A percentile compares a stretch with the other conserved stretches of the same genome.
These are phyloP conservation scores for Senna siamea DNA, from an alignment of 306 rosid genomes.

Conservation along the genomic window DNA sequence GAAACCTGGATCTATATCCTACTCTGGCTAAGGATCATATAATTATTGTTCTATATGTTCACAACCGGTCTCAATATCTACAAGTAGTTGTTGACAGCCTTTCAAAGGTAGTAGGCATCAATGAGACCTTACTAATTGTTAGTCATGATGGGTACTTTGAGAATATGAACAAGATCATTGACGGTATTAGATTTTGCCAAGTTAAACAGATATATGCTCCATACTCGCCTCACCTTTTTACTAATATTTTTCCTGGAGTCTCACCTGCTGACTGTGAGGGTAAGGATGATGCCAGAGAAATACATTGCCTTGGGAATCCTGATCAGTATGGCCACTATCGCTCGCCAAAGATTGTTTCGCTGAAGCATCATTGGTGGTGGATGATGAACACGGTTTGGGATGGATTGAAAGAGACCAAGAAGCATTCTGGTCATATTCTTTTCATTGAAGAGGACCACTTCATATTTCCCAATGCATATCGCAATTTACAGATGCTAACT, in stretches of 20 bases:
- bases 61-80: constrained; percentile 88
- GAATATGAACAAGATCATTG: constrained; percentile 76
- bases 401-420: constrained; percentile 76
- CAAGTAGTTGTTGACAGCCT: constrained; percentile 77
- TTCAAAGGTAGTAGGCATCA: constrained; percentile 76
- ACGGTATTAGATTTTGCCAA: constrained; percentile 75
- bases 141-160: constrained; percentile 95
- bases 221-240: constrained; percentile 84
- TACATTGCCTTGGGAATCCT: constrained; percentile 68
- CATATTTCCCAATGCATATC: constrained; percentile 86
- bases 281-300: constrained; percentile 48
- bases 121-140: constrained; percentile 81
- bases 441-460: constrained; percentile 96
- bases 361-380: constrained; percentile 99
- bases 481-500: constrained; percentile 71
- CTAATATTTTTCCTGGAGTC: constrained; percentile 74
- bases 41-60: constrained; percentile 83
- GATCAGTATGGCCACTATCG: constrained; percentile 96
- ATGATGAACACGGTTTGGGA: constrained; percentile 97
- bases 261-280: constrained; percentile 74
- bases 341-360: constrained; percentile 78
- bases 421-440: constrained; percentile 72
- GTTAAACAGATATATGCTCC: constrained; percentile 94
- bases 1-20: constrained; percentile 82
- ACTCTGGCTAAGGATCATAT: constrained; percentile 66